Conservation (phyloP, 163 green algal genomes). For the Coccomyxa subellipsoidea region DNA sequence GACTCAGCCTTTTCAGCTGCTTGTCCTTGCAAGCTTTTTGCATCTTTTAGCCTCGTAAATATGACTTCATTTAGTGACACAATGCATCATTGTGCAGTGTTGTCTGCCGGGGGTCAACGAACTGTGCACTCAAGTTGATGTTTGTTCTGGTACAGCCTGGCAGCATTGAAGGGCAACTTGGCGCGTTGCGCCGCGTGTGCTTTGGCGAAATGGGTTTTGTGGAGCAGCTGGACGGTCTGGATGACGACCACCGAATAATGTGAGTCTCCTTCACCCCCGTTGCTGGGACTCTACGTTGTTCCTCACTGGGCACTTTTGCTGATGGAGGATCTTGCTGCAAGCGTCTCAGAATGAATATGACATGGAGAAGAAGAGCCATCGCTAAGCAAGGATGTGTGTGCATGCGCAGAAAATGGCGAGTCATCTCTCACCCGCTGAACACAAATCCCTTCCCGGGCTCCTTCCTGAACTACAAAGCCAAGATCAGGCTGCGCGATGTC, state of each 20-base stretch:
- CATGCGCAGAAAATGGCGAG: background rate
- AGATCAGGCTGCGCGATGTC: background rate
- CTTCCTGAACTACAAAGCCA: slow-evolving; percentile 12
- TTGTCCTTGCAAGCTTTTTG: too few species aligned
- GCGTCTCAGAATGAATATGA: background rate
- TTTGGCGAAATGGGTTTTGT: slow-evolving; percentile 2
- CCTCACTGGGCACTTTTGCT: too few species aligned
- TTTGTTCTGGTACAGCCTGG: background rate
- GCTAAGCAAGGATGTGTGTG: background rate
- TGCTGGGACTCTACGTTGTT: too few species aligned
- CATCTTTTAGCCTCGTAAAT: too few species aligned
- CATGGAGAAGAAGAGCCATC: background rate
- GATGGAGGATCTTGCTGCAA: too few species aligned
- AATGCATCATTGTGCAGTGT: too few species aligned
- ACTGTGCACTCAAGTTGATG: too few species aligned
- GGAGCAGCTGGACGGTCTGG: slow-evolving; percentile 5
- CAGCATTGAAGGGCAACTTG: background rate
- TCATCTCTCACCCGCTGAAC: slow-evolving; percentile 11
- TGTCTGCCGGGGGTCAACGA: too few species aligned
- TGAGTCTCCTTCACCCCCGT: background rate
- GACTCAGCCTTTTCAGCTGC: too few species aligned
- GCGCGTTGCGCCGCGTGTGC: background rate
- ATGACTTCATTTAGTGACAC: too few species aligned
- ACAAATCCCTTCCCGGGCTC: slow-evolving; percentile 15
- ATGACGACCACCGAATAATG: background rate